Conservation (phyloP, 345 rosid species). For the Populus pruinosa region DNA sequence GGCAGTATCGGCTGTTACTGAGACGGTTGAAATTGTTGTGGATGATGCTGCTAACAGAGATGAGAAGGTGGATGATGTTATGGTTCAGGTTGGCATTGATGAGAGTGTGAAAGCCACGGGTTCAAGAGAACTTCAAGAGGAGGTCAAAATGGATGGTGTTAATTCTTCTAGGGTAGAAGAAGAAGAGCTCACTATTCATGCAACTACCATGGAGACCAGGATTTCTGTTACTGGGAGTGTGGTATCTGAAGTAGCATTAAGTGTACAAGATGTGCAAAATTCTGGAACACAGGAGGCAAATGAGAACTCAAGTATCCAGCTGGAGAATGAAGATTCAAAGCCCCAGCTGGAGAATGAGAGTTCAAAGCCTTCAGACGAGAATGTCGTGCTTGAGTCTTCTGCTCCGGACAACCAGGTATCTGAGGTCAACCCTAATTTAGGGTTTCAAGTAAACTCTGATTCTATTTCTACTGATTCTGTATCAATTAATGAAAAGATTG, state of each 20-base stretch:
- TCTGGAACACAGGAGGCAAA: constrained; percentile 23
- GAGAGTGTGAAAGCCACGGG: constrained; percentile 30
- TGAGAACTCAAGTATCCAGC: constrained; percentile 30
- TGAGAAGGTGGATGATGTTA: constrained; percentile 39
- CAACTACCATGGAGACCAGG: constrained; percentile 21
- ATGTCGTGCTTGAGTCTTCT: constrained; percentile 51
- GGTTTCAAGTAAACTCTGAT: constrained; percentile 98
- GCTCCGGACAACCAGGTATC: constrained; percentile 89
- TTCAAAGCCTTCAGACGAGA: constrained; percentile 43
- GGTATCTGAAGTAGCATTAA: constrained; percentile 29
- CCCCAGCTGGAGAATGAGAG: constrained; percentile 39
- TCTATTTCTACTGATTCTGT: constrained; percentile 98
- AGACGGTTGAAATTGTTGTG: constrained; percentile 16
- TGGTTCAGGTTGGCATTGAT: constrained; percentile 42
- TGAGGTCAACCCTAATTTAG: constrained; percentile 93
- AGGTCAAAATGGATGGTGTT: constrained; percentile 6
- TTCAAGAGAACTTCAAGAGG: constrained; percentile 21
- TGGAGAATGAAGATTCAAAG: constrained; percentile 40
- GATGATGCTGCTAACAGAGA: constrained; percentile 14
- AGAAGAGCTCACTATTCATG: constrained; percentile 21
- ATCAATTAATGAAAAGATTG: constrained; percentile 91
- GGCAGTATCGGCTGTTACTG: constrained; percentile 24
- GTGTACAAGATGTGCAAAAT: constrained; percentile 33
- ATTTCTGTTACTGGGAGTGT: constrained; percentile 25
- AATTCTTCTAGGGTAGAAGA: constrained; percentile 23